Conservation (phyloP, 805 yeast genomes). For the Saturnispora halmiae region DNA sequence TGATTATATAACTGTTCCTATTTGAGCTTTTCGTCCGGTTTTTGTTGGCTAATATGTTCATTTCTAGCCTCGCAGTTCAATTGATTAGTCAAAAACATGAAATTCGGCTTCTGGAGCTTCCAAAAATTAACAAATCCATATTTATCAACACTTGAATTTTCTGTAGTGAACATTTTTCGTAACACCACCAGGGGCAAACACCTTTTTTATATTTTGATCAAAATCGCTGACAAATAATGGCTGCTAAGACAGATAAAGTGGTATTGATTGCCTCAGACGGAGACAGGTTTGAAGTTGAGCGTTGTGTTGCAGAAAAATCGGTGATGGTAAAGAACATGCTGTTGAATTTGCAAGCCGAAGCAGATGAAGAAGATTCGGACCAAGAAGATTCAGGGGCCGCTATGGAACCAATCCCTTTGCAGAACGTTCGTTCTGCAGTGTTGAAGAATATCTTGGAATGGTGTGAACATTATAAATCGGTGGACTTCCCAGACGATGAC, state of each 20-base stretch:
- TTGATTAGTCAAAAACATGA: no score
- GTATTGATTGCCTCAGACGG: conserved; percentile 68
- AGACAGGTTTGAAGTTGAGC: conserved; percentile 67
- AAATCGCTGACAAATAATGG: conserved; percentile 12
- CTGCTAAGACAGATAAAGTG: conserved; percentile 21
- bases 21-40: no score
- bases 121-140: no score
- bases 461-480: conserved; percentile 90
- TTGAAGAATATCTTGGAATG: conserved; percentile 88
- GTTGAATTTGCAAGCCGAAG: conserved; percentile 45
- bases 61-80: no score
- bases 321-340: conserved; percentile 79
- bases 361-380: conserved; percentile 34
- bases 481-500: conserved; percentile 62
- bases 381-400: conserved; percentile 52
- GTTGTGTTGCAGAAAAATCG: conserved; percentile 79
- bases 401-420: conserved; percentile 76
- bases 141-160: no score
- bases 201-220: no score
- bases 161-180: no score
- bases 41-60: no score
- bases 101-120: no score
- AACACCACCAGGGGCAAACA: no score
- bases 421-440: conserved; percentile 81
- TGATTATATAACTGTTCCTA: no score